These are phyloP conservation scores for Aspergillus sp. DNA, from an alignment of 2,329 filamentous ascomycete genomes.

Conservation along the genomic window DNA sequence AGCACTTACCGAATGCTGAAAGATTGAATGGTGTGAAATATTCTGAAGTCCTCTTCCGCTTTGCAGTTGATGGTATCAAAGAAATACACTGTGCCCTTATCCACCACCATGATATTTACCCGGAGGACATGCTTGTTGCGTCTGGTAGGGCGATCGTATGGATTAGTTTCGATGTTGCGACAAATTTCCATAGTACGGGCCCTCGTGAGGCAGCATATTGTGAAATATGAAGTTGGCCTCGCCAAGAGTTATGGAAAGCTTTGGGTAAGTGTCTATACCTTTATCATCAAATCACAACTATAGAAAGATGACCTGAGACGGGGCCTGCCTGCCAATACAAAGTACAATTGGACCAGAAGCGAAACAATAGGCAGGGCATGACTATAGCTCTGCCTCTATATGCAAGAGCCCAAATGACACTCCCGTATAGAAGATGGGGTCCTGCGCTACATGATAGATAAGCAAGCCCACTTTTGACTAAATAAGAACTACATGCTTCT, in stretches of 20 bases:
- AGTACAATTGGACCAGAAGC: too few relatives aligned
- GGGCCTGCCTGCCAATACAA: too few relatives aligned
- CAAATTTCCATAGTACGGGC: slow-evolving; percentile 13
- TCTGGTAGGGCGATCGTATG: slow-evolving; percentile 17
- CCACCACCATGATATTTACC: slow-evolving; percentile 22
- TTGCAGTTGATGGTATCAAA: slow-evolving; percentile 18
- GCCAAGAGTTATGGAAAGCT: slow-evolving; percentile 10
- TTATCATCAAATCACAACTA: too few relatives aligned
- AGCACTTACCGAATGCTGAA: too few relatives aligned
- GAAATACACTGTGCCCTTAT: slow-evolving; percentile 21
- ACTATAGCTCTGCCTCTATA: too few relatives aligned
- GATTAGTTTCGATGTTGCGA: slow-evolving; percentile 25
- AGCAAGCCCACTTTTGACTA: too few relatives aligned
- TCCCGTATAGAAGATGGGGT: too few relatives aligned
- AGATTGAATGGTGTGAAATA: slow-evolving; percentile 12
- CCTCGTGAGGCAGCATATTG: slow-evolving; percentile 5
- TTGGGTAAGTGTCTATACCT: slow-evolving; percentile 11
- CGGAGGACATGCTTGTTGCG: slow-evolving; percentile 25
- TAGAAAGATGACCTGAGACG: too few relatives aligned
- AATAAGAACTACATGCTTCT: too few relatives aligned
- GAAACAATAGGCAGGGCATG: too few relatives aligned
- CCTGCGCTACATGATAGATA: too few relatives aligned
- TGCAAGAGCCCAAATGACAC: too few relatives aligned
- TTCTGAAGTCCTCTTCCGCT: slow-evolving; percentile 10
- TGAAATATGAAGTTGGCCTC: slow-evolving; percentile 10